Conservation (phyloP, 2,329 filamentous ascomycete genomes). For the Cladosporium austrohemisphaericum region DNA sequence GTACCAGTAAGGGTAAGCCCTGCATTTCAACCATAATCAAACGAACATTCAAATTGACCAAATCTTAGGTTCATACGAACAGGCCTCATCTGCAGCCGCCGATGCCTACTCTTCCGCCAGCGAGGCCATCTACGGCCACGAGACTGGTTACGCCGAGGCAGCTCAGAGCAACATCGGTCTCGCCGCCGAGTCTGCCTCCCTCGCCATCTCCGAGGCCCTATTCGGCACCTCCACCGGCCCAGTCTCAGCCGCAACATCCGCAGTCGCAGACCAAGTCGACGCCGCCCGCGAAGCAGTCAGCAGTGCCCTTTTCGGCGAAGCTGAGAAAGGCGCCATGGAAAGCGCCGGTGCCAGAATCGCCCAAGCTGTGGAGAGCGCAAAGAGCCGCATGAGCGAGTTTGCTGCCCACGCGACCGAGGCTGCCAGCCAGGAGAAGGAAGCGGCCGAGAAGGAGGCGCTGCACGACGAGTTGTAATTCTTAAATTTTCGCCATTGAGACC, state of each 20-base stretch:
- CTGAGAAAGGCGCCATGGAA: slow-evolving; percentile 48
- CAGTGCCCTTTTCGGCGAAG: slow-evolving; percentile 45
- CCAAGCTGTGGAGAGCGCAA: slow-evolving; percentile 31
- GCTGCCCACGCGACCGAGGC: slow-evolving; percentile 10
- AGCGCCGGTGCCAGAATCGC: slow-evolving; percentile 43
- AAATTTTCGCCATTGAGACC: too few relatives aligned
- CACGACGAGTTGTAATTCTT: too few relatives aligned
- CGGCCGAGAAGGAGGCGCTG: too few relatives aligned
- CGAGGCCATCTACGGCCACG: slow-evolving; percentile 54
- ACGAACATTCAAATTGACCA: neutral
- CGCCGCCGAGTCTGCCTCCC: slow-evolving; percentile 54
- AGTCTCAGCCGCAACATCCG: slow-evolving; percentile 43
- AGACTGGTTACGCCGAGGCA: slow-evolving; percentile 50
- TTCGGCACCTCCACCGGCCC: slow-evolving; percentile 52
- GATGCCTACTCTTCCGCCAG: slow-evolving; percentile 44
- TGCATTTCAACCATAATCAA: neutral
- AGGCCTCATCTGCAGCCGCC: slow-evolving; percentile 38
- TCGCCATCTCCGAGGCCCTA: slow-evolving; percentile 54
- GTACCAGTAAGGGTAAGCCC: slow-evolving; percentile 43
- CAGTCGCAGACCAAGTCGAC: slow-evolving; percentile 44
- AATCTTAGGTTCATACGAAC: slow-evolving; percentile 34
- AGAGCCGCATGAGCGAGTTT: slow-evolving; percentile 10
- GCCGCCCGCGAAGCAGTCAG: slow-evolving; percentile 47
- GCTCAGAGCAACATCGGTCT: slow-evolving; percentile 52
- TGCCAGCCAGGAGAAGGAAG: too few relatives aligned